Base-by-base conservation (phyloP, 2,329 filamentous ascomycete species). In the Fusarium nodosum region DNA sequence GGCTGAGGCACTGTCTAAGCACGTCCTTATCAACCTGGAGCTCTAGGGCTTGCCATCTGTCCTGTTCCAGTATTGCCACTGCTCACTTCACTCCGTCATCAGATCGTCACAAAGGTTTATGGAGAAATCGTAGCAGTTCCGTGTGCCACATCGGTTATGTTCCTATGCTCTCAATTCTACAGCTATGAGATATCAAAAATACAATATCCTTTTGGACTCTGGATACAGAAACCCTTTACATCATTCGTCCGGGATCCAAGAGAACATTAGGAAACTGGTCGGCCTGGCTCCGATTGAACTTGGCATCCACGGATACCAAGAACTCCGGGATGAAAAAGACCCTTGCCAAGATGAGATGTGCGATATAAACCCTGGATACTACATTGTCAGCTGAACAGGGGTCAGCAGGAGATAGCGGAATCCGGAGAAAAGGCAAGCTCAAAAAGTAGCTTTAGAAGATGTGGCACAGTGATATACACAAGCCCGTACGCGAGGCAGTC, bases 161-260 rank as follows among this genome's bases (percentile, higher is more conserved):
- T 1, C 4, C 11, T 4, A 39, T 20, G 36, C 11, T 20, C 0
- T 39, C 3, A 13, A 9, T 12, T 20, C 36, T 4, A 0, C n/a
- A 39, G 20, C 1, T 13, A 6, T 7, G 11, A 11, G 36, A 0
- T 39, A 20, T 12, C 6, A 6, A 20, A 0, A 12, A 39, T 7
- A 7, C 2, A 2, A 13, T n/a, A 5, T 16, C 18, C 36, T 5
- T 7, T 3, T 7, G n/a, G 11, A 11, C n/a, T 39, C 20, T 4
- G 6, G 12, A 6, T 39, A 3, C 36, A 7, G 11, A 1, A 20
- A 20, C 3, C 5, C 3, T 39, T 42, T 3, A 13, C 13, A 16
- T 24, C 20, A 7, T 1, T 42, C 4, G 13, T 16, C 16, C 3
- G 3, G 11, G 15, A 16, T 24, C 39, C 4, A 42, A n/a, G 4